phyloP scores from a whole-genome alignment of 176 grass and related monocot species.

The Dendrocalamus sinicus region DNA sequence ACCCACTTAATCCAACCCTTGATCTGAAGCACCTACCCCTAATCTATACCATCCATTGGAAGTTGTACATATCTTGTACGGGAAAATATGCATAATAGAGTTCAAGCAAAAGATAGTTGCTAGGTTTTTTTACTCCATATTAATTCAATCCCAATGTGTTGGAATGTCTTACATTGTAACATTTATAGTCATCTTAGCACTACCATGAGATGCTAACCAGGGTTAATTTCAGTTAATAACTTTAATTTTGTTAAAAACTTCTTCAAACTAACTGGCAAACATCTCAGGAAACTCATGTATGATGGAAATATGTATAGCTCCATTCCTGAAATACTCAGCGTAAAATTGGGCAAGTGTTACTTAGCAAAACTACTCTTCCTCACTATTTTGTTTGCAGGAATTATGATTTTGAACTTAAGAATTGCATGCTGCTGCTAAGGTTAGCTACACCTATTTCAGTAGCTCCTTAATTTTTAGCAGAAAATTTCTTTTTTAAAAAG shows the following conservation, averaged over 20 bases:
- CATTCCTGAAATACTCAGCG: neutral
- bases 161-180: too few relatives aligned
- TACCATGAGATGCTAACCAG: slow-evolving; percentile 3
- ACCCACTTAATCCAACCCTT: neutral
- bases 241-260: neutral
- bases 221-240: neutral
- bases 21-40: neutral
- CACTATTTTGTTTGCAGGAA: neutral
- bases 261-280: neutral
- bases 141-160: neutral
- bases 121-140: neutral
- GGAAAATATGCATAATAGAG: neutral
- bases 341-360: neutral
- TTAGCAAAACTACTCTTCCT: neutral
- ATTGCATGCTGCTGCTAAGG: slow-evolving; percentile 21
- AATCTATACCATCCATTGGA: neutral
- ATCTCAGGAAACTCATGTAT: neutral
- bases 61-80: neutral
- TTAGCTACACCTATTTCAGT: slow-evolving; percentile 7
- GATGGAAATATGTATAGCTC: neutral
- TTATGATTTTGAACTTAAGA: neutral
- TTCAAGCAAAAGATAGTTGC: neutral
- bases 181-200: neutral
- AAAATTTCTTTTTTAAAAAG: neutral
- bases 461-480: neutral